phyloP scores from a whole-genome alignment of 2,329 filamentous ascomycete species.

The Claviceps spartinae region DNA sequence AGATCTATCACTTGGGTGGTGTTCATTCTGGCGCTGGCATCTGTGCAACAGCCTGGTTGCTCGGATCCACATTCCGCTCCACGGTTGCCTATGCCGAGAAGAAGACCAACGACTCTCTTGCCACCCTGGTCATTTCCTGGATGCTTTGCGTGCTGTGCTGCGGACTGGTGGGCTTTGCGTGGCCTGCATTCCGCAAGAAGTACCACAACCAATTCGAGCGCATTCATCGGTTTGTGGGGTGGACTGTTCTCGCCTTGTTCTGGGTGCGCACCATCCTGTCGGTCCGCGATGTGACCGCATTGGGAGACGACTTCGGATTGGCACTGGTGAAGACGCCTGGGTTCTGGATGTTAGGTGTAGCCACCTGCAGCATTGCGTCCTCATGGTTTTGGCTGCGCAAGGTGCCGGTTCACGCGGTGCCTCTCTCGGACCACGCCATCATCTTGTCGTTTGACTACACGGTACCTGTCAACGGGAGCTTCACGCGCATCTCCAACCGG shows the following conservation, averaged over 20 bases:
- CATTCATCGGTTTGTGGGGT: conserved; percentile 61
- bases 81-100: conserved; percentile 20
- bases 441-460: conserved; percentile 56
- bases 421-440: conserved; percentile 58
- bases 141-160: conserved; percentile 43
- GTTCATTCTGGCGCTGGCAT: conserved; percentile 37
- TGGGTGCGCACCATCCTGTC: conserved; percentile 48
- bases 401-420: conserved; percentile 50
- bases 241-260: conserved; percentile 51
- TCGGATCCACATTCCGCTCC: conserved; percentile 27
- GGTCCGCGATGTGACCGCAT: conserved; percentile 28
- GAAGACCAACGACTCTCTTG: conserved; percentile 24
- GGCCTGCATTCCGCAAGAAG: conserved; percentile 47
- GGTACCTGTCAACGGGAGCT: conserved; percentile 34
- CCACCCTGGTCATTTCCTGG: conserved; percentile 37
- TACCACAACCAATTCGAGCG: conserved; percentile 59
- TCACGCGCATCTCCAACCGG: conserved; percentile 42
- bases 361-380: conserved; percentile 51
- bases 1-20: conserved; percentile 39
- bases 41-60: conserved; percentile 34
- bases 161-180: conserved; percentile 46
- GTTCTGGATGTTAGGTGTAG: conserved; percentile 55
- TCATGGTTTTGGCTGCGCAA: conserved; percentile 63
- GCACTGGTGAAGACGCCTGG: conserved; percentile 26
- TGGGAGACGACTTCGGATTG: conserved; percentile 19